Conservation (phyloP, 2,329 filamentous ascomycete genomes). For the Periglandula ipomoeae region DNA sequence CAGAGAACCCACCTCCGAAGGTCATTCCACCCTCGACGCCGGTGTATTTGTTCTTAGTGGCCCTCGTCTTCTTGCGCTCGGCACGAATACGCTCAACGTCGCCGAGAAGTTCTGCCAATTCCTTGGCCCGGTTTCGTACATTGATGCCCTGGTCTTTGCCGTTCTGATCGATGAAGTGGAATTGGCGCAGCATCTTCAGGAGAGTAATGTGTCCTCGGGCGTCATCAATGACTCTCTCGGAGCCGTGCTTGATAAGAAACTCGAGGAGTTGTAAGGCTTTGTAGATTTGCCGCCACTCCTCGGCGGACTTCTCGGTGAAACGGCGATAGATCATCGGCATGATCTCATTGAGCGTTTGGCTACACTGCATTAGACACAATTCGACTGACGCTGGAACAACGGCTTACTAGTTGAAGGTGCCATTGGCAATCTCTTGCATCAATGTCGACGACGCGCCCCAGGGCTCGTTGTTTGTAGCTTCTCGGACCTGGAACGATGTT, state of each 20-base stretch:
- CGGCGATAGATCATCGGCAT: slow-evolving; percentile 99
- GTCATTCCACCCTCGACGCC: slow-evolving; percentile 78
- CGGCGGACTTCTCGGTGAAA: slow-evolving; percentile 95
- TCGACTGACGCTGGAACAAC: slow-evolving; percentile 10
- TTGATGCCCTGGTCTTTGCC: slow-evolving; percentile 98
- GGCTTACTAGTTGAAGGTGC: slow-evolving; percentile 91
- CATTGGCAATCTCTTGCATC: slow-evolving; percentile 98
- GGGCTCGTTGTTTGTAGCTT: slow-evolving; percentile 98
- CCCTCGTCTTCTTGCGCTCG: slow-evolving; percentile 80
- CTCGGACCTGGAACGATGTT: slow-evolving; percentile 58
- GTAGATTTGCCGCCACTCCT: slow-evolving; percentile 99
- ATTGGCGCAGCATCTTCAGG: slow-evolving; percentile 96
- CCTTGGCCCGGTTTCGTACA: slow-evolving; percentile 91
- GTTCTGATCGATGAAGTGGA: slow-evolving; percentile 92
- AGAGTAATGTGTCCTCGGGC: slow-evolving; percentile 90
- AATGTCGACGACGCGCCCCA: slow-evolving; percentile 79
- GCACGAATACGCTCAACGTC: slow-evolving; percentile 82
- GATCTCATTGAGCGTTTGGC: slow-evolving; percentile 95
- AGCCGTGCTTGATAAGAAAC: slow-evolving; percentile 96
- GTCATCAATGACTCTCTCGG: slow-evolving; percentile 94
- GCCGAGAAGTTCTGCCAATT: slow-evolving; percentile 83
- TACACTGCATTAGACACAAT: slow-evolving; percentile 26
- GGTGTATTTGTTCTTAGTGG: slow-evolving; percentile 89
- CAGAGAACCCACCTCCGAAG: slow-evolving; percentile 44
- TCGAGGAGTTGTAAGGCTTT: slow-evolving; percentile 95